Conservation (phyloP, 768 basidiomycete genomes). For the Lyophyllum atratum region DNA sequence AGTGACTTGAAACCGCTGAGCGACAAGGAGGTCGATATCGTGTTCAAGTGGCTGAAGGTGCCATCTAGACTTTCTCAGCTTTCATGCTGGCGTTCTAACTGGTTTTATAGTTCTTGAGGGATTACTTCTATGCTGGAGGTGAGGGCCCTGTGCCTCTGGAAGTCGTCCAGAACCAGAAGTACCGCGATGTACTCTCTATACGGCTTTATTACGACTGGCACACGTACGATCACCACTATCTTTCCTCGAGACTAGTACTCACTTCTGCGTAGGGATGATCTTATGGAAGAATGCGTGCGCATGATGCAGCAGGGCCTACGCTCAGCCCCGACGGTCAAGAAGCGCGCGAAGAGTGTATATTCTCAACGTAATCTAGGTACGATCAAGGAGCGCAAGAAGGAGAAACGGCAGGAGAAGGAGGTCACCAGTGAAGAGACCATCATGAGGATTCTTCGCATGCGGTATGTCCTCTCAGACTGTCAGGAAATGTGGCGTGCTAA, state of each 20-base stretch:
- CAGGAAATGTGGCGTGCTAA: background rate
- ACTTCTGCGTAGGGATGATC: constrained; percentile 54
- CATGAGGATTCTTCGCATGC: constrained; percentile 92
- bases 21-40: constrained; percentile 97
- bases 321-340: constrained; percentile 73
- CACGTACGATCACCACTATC: constrained; percentile 53
- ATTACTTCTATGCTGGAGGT: constrained; percentile 94
- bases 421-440: constrained; percentile 86
- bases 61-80: background rate
- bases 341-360: constrained; percentile 91
- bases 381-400: constrained; percentile 90
- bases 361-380: constrained; percentile 94
- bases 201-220: constrained; percentile 97
- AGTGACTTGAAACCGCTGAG: constrained; percentile 91
- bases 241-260: constrained; percentile 8
- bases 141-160: constrained; percentile 90
- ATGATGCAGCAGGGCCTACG: constrained; percentile 91
- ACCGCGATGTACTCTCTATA: constrained; percentile 87
- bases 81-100: background rate
- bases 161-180: constrained; percentile 90
- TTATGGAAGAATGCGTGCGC: constrained; percentile 95
- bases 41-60: constrained; percentile 98
- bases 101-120: constrained; percentile 73
- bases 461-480: constrained; percentile 56
- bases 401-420: constrained; percentile 83